Evolutionary conservation across 1,139 yeast species (phyloP).

Genomic region (Sugiyamaella grinbergsii): DNA sequence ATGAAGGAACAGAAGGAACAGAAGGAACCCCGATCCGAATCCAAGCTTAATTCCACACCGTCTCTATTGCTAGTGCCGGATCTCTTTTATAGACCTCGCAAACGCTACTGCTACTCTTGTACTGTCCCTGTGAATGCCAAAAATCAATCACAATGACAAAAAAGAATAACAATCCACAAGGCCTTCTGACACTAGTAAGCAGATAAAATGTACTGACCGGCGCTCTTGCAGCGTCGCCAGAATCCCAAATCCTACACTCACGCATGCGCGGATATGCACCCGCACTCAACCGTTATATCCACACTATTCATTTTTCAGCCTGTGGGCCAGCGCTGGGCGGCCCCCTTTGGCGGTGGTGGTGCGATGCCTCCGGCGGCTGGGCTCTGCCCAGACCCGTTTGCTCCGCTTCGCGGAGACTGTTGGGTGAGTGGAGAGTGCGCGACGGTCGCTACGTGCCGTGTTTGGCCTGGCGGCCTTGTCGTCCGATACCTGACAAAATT

Average conservation of each 20-base stretch:
- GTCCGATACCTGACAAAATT: too few relatives aligned
- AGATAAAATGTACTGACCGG: too few relatives aligned
- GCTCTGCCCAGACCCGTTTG: constrained; percentile 1
- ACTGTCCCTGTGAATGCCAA: not conserved
- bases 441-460: too few relatives aligned
- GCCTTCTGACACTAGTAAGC: not conserved
- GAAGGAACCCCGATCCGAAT: not conserved
- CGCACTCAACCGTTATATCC: not conserved
- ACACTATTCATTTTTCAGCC: not conserved
- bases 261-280: too few relatives aligned
- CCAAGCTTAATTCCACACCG: not conserved
- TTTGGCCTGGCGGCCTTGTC: too few relatives aligned
- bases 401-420: not conserved
- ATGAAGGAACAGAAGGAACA: not conserved
- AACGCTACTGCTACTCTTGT: not conserved
- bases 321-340: not conserved
- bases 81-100: too few relatives aligned
- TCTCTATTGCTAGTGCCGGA: not conserved
- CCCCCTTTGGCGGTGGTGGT: not conserved
- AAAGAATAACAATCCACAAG: too few relatives aligned
- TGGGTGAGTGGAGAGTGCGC: too few relatives aligned
- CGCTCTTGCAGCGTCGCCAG: too few relatives aligned
- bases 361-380: not conserved
- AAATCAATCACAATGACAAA: too few relatives aligned
- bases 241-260: too few relatives aligned